Evolutionary conservation across 2,329 filamentous ascomycete species (phyloP).

Genomic region (Penicillium polonicum): DNA sequence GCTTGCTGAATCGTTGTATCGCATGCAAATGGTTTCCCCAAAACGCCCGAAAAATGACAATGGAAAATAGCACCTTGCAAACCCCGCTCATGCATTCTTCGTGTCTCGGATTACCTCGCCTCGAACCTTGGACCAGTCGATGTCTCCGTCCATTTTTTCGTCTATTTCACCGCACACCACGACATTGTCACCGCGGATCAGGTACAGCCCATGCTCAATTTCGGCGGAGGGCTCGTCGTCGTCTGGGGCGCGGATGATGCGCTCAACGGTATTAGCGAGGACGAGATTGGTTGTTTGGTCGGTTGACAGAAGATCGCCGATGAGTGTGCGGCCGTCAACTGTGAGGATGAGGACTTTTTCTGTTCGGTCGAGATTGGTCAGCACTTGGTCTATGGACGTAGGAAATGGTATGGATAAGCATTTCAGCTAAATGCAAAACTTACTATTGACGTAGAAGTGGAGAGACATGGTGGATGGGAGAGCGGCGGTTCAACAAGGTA

Average conservation of each 20-base stretch:
- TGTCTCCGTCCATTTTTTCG: slow-evolving; percentile 81
- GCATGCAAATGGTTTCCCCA: slow-evolving; percentile 11
- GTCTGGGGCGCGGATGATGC: slow-evolving; percentile 82
- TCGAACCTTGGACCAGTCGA: slow-evolving; percentile 89
- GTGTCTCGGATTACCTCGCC: slow-evolving; percentile 80
- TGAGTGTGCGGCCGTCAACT: slow-evolving; percentile 81
- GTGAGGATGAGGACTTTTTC: slow-evolving; percentile 92
- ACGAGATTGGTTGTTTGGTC: slow-evolving; percentile 94
- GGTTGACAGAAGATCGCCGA: slow-evolving; percentile 78
- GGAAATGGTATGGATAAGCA: neutral
- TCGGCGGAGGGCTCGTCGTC: slow-evolving; percentile 78
- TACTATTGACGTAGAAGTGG: slow-evolving; percentile 55
- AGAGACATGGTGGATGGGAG: slow-evolving; percentile 50
- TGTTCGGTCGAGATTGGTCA: slow-evolving; percentile 40
- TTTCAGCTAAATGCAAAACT: slow-evolving; percentile 21
- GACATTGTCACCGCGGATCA: slow-evolving; percentile 93
- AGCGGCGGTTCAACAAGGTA: neutral
- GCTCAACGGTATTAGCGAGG: slow-evolving; percentile 77
- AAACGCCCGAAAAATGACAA: slow-evolving; percentile 7
- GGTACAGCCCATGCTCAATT: slow-evolving; percentile 81
- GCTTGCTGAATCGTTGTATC: slow-evolving; percentile 8
- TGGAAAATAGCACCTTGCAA: slow-evolving; percentile 6
- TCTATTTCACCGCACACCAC: slow-evolving; percentile 87
- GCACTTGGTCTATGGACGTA: neutral
- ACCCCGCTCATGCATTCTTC: slow-evolving; percentile 63